Base-by-base conservation (phyloP, 2,329 filamentous ascomycete genomes). In the Fusarium staphyleae region DNA sequence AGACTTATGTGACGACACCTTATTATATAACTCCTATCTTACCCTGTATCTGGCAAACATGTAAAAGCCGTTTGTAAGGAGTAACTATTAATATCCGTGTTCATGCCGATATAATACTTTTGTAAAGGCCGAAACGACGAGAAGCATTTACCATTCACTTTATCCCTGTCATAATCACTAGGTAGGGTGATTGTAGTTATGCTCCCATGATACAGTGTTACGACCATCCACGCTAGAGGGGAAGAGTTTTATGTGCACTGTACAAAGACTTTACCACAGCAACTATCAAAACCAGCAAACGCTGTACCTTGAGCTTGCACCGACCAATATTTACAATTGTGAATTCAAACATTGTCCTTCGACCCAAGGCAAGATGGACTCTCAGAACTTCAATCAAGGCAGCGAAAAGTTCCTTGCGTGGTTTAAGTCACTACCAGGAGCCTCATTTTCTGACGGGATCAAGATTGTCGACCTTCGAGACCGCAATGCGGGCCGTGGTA, bases 401-500 rank as follows among this genome's bases (percentile, higher is more conserved):
- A 80, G 81, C 0, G 65, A 72, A 26, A 70, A 66, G 2, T 86
- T 86, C 60, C 60, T 84, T 24, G 59, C 69, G 13, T 86, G 83
- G 83, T 86, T 86, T 70, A 77, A 73, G 48, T 66, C 73, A 5
- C 72, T 78, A 49, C 77, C 81, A 0, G 81, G 81, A 14, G 78
- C 82, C 3, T 79, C 76, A 4, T 84, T 86, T 46, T 82, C 83
- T 49, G 66, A 75, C 2, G 72, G 78, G 19, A 81, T 86, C 40
- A 69, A 77, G 55, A 80, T 86, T 39, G 74, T 73, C 18, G 83
- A 86, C 62, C 68, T 85, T 46, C 74, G 83, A 18, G 66, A 62
- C n/a, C 72, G 74, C 9, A 74, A 76, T 37, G 81, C 81, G 3
- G 83, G 83, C 2, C 76, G 83, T 44, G 83, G 83, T 41, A 83